These are phyloP conservation scores for Pleurotus salmoneostramineus DNA, from an alignment of 768 basidiomycete species.

Conservation along the genomic window DNA sequence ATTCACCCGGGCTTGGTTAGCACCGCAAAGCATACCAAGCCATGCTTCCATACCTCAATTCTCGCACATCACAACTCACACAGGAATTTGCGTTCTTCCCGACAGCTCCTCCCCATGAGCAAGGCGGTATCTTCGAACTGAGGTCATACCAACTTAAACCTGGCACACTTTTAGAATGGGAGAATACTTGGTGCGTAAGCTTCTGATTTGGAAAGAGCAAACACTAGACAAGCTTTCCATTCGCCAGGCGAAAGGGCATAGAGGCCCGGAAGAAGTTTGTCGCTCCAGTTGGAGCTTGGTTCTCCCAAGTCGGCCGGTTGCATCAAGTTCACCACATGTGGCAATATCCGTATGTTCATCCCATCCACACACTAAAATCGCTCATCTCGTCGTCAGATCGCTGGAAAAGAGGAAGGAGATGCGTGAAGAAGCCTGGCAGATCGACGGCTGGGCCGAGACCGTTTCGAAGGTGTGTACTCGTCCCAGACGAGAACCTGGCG, in stretches of 20 bases:
- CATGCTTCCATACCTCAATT: slow-evolving; percentile 73
- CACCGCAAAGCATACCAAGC: slow-evolving; percentile 65
- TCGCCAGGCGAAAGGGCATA: slow-evolving; percentile 80
- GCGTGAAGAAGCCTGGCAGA: slow-evolving; percentile 89
- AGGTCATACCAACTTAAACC: slow-evolving; percentile 86
- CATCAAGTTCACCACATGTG: slow-evolving; percentile 95
- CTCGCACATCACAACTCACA: slow-evolving; percentile 73
- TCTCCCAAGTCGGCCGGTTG: slow-evolving; percentile 79
- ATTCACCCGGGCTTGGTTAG: slow-evolving; percentile 25
- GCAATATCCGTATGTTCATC: slow-evolving; percentile 75
- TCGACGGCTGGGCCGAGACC: slow-evolving; percentile 94
- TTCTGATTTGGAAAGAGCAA: neutral
- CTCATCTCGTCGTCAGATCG: slow-evolving; percentile 35
- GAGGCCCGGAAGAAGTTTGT: slow-evolving; percentile 85
- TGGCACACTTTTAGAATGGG: slow-evolving; percentile 93
- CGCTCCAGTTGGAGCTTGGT: slow-evolving; percentile 88
- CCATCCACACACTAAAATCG: neutral
- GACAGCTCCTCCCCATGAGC: slow-evolving; percentile 78
- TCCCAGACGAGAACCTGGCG: neutral
- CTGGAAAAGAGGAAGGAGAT: slow-evolving; percentile 79
- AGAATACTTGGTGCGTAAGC: slow-evolving; percentile 71
- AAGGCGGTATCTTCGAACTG: slow-evolving; percentile 93
- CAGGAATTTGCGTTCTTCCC: slow-evolving; percentile 97
- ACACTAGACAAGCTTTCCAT: neutral
- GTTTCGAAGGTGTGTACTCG: slow-evolving; percentile 75